phyloP scores from a whole-genome alignment of 2,329 filamentous ascomycete species.

The Aspergillus ochraceus region DNA sequence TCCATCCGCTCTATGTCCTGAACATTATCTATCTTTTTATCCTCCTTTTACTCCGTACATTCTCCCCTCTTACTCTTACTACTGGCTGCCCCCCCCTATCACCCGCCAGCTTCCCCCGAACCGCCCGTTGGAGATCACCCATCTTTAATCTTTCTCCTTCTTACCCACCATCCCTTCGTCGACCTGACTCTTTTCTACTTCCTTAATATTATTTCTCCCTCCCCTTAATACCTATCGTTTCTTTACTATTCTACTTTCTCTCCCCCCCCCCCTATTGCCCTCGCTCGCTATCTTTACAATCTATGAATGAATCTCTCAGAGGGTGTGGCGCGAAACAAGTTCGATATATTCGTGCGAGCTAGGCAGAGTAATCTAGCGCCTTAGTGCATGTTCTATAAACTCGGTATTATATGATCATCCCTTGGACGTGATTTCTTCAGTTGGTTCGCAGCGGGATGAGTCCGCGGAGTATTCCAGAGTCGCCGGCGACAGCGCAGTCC shows the following conservation, averaged over 20 bases:
- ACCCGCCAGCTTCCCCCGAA: conserved; percentile 3
- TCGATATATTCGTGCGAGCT: conserved; percentile 16
- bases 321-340: conserved; percentile 9
- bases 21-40: too few species aligned
- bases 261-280: not conserved
- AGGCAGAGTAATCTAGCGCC: conserved; percentile 10
- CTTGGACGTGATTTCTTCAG: conserved; percentile 28
- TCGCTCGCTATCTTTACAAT: conserved; percentile 2
- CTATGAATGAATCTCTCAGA: conserved; percentile 18
- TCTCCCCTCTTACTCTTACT: not conserved
- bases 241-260: conserved; percentile 1
- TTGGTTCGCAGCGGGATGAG: conserved; percentile 32
- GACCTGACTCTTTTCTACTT: not conserved
- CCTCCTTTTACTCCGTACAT: not conserved
- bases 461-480: conserved; percentile 30
- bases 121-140: conserved; percentile 13
- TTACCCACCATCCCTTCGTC: conserved; percentile 1
- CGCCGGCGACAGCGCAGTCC: conserved; percentile 28
- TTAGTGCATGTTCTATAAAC: conserved; percentile 17
- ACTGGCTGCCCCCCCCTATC: not conserved
- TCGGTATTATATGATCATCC: conserved; percentile 26
- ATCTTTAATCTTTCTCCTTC: conserved; percentile 5
- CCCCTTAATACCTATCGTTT: not conserved
- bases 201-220: not conserved
- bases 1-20: not conserved